A percentile compares a stretch with the other conserved stretches of the same genome.
Conservation (phyloP, 2,329 filamentous ascomycete genomes). For the Balansia obtecta region DNA sequence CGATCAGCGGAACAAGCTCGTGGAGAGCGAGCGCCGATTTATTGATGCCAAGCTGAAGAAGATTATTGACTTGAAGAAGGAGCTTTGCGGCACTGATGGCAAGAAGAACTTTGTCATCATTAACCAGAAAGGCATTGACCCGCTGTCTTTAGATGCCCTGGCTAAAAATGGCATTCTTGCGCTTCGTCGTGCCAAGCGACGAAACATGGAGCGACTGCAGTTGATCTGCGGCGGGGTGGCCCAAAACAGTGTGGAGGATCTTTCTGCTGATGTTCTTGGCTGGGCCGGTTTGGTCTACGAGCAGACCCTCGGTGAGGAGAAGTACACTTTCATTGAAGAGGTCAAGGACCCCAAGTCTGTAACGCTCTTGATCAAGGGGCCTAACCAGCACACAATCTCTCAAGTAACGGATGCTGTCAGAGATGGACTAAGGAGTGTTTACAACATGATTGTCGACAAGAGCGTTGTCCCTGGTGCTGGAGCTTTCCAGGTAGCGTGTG, state of each 20-base stretch:
- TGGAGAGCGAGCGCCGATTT: conserved; percentile 91
- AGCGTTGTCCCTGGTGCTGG: conserved; percentile 90
- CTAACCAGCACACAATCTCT: conserved; percentile 90
- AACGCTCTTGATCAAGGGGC: conserved; percentile 93
- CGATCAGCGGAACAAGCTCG: conserved; percentile 93
- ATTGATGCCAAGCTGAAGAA: conserved; percentile 94
- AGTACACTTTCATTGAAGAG: conserved; percentile 97
- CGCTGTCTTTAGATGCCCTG: conserved; percentile 85
- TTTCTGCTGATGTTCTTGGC: conserved; percentile 76
- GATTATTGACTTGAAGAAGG: conserved; percentile 96
- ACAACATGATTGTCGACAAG: conserved; percentile 99
- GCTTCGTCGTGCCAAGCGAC: conserved; percentile 84
- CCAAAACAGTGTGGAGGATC: conserved; percentile 93
- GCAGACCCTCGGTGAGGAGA: conserved; percentile 94
- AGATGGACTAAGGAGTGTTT: conserved; percentile 88
- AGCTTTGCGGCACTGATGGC: conserved; percentile 84
- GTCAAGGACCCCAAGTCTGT: conserved; percentile 98
- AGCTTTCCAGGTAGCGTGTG: conserved; percentile 91
- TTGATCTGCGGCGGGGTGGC: conserved; percentile 82
- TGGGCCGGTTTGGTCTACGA: conserved; percentile 97
- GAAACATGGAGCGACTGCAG: conserved; percentile 98
- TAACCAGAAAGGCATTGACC: conserved; percentile 99
- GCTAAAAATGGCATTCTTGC: conserved; percentile 98
- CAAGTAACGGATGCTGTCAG: conserved; percentile 95
- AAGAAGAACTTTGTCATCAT: conserved; percentile 96